Conservation (phyloP, 768 basidiomycete species). For the Pluteus cervinus region DNA sequence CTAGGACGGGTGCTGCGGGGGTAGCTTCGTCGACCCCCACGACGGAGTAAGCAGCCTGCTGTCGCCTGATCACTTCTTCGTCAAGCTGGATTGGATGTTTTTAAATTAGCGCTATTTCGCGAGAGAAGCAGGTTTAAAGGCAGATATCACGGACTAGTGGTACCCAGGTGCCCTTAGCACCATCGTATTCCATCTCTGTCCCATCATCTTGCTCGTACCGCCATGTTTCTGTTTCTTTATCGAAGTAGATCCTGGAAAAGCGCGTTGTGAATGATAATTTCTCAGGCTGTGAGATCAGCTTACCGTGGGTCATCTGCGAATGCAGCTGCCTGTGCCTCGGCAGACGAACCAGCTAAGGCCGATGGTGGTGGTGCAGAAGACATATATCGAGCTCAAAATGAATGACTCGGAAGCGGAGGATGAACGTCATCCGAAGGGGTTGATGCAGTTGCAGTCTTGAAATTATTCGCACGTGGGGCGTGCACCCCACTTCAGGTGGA, state of each 20-base stretch:
- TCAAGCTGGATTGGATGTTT: constrained; percentile 53
- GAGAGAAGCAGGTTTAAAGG: background rate
- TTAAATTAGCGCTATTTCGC: background rate
- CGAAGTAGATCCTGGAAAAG: constrained; percentile 63
- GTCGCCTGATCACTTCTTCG: constrained; percentile 78
- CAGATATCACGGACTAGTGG: constrained; percentile 59
- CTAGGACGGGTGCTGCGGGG: constrained; percentile 82
- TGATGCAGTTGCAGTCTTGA: no score
- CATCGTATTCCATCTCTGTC: constrained; percentile 86
- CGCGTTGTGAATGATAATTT: constrained; percentile 16
- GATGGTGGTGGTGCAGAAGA: constrained; percentile 43
- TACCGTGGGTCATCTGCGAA: constrained; percentile 78
- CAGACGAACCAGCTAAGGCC: constrained; percentile 45
- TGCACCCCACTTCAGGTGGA: no score
- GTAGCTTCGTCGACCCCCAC: constrained; percentile 93
- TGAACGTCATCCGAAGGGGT: background rate
- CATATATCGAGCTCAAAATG: constrained; percentile 20
- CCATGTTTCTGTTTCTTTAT: constrained; percentile 73
- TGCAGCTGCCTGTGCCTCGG: constrained; percentile 51
- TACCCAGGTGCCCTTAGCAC: constrained; percentile 71
- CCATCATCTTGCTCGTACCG: constrained; percentile 87
- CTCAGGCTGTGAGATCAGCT: constrained; percentile 14
- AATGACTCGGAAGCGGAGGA: no score
- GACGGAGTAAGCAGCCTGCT: constrained; percentile 94
- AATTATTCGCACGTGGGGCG: no score